Evolutionary conservation across 331 rosid species (phyloP), one percentile per base, ranked within the genome.

Genomic region (Acacia concinna): DNA sequence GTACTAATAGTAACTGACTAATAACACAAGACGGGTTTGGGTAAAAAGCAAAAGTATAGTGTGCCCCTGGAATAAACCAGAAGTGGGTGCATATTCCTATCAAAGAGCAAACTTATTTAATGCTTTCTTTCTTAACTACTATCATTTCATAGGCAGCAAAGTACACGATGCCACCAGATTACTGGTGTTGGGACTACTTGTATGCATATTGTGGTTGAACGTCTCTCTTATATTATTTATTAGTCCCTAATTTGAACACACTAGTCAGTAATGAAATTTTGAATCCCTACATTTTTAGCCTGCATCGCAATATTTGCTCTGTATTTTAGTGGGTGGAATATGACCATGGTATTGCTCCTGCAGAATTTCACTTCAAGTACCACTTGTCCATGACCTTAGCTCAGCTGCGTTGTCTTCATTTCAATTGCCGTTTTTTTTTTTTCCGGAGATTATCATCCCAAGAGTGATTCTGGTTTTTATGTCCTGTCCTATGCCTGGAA

Each of bases 321-420:
- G 60, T 37, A 69, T 56, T 41, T 41, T 51, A 68, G 71, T 40
- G 38, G 71, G 77, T 41, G 52, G 51, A 68, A 44, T 21, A 32
- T 37, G 52, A 43, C 51, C 43, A 31, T 43, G 41, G 51, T 57
- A 56, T 41, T 78, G 70, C 76, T 56, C 13, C 60, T 52, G 59
- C 38, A 28, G 20, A 74, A 49, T 54, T 18, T 66, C 27, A 27
- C 74, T 47, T 46, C 75, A 27, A 37, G 56, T 77, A 37, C 31
- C 32, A 18, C 51, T 41, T 32, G 30, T 30, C 35, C 8, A 68
- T 41, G 59, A 44, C 52, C 18, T 44, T 43, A 60, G 12, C 52
- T 65, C 23, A 32, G 62, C 27, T 69, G 20, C 56, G 60, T 31
- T 20, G 71, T 11, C 71, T 69, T 67, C 47, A 37, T 67, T 20